Conservation (phyloP, 345 rosid genomes). For the Abelmoschus esculentus region DNA sequence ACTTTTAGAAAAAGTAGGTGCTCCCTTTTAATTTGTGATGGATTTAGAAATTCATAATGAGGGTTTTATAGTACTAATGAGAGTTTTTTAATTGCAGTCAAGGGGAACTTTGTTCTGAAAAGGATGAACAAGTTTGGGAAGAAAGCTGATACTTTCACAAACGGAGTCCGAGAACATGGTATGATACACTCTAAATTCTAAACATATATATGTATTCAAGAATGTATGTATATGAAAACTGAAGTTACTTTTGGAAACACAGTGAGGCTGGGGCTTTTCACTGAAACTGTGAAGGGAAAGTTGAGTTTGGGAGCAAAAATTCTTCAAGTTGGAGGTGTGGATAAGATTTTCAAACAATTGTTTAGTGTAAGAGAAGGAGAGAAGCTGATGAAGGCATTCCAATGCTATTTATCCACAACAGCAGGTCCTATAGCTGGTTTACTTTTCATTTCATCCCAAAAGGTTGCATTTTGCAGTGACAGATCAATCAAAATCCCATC, state of each 20-base stretch:
- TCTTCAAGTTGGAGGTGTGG: constrained; percentile 35
- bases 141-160: constrained; percentile 38
- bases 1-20: constrained; percentile 30
- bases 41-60: not conserved
- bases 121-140: constrained; percentile 43
- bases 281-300: constrained; percentile 41
- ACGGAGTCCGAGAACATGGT: constrained; percentile 49
- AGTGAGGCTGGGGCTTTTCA: constrained; percentile 41
- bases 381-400: constrained; percentile 40
- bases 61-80: constrained; percentile 3
- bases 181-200: constrained; percentile 3
- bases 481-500: constrained; percentile 35
- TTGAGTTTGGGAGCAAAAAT: constrained; percentile 34
- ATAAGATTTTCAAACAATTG: constrained; percentile 32
- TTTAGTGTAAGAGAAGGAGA: constrained; percentile 42
- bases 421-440: constrained; percentile 54
- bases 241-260: constrained; percentile 10
- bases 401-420: constrained; percentile 53
- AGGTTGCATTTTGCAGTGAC: constrained; percentile 39
- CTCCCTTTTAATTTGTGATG: not conserved
- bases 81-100: constrained; percentile 23
- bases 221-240: not conserved
- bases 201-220: not conserved
- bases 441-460: constrained; percentile 38
- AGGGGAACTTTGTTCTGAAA: constrained; percentile 26